Percentiles rank a stretch among this genome's conserved stretches.
phyloP scores from a whole-genome alignment of 2,329 filamentous ascomycete species.

The Fusarium sp. region DNA sequence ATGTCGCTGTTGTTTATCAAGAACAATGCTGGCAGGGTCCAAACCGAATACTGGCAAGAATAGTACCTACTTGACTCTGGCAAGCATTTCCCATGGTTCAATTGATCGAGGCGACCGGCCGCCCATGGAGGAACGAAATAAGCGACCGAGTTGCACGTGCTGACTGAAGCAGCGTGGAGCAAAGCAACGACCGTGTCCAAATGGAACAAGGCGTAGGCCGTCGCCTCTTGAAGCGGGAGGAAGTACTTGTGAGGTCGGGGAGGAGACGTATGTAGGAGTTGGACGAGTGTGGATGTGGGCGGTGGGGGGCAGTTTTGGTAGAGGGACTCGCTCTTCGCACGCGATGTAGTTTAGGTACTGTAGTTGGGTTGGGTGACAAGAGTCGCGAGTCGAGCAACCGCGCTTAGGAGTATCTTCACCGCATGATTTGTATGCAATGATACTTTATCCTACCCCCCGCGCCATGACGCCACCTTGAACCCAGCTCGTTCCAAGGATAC shows the following conservation, averaged over 20 bases:
- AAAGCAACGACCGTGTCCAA: slow-evolving; percentile 23
- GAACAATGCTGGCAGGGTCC: slow-evolving; percentile 12
- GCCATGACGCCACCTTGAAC: slow-evolving; percentile 35
- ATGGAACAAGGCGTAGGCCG: slow-evolving; percentile 29
- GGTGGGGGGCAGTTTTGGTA: slow-evolving; percentile 40
- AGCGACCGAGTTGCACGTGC: slow-evolving; percentile 34
- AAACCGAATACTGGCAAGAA: slow-evolving; percentile 28
- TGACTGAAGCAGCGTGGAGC: slow-evolving; percentile 35
- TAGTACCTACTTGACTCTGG: slow-evolving; percentile 55
- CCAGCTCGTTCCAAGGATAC: slow-evolving; percentile 26
- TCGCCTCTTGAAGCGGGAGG: slow-evolving; percentile 34
- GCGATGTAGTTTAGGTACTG: slow-evolving; percentile 6
- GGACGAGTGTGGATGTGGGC: slow-evolving; percentile 40
- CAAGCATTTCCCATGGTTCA: slow-evolving; percentile 60
- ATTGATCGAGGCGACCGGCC: slow-evolving; percentile 53
- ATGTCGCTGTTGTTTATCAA: not conserved
- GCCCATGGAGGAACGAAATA: slow-evolving; percentile 53
- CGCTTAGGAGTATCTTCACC: slow-evolving; percentile 21
- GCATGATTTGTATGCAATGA: slow-evolving; percentile 12
- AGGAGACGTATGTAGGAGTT: slow-evolving; percentile 37
- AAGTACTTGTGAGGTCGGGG: slow-evolving; percentile 31
- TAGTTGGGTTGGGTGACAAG: slow-evolving; percentile 16
- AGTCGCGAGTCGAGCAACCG: slow-evolving; percentile 18
- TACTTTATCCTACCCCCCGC: slow-evolving; percentile 23
- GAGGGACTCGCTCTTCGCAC: slow-evolving; percentile 26